A percentile compares a stretch with the other conserved stretches of the same genome.
Conservation (phyloP, 176 grass and related monocot species). For the Triticum turgidum region DNA sequence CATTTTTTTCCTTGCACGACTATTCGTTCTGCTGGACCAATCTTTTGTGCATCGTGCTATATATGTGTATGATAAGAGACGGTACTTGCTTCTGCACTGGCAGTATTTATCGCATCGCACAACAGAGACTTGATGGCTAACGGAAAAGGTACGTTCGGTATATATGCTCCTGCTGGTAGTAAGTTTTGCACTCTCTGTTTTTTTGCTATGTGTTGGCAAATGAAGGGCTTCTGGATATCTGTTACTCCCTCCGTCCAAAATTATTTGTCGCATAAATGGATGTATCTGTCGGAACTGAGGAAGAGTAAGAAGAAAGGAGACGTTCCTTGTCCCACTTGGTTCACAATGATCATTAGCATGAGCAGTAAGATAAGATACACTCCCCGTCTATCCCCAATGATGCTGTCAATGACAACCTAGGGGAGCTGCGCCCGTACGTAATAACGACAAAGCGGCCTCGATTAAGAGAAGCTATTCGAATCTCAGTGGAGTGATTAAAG, state of each 20-base stretch:
- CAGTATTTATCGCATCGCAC: not conserved
- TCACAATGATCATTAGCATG: conserved; percentile 22
- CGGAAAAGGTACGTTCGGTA: not conserved
- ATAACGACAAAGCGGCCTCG: conserved; percentile 33
- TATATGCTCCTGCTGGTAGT: not conserved
- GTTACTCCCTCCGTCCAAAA: not conserved
- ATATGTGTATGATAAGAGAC: not conserved
- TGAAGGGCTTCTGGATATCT: not conserved
- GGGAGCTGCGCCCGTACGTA: conserved; percentile 20
- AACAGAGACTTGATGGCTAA: not conserved
- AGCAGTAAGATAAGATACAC: not conserved
- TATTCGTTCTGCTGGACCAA: not conserved
- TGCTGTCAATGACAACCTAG: conserved; percentile 29
- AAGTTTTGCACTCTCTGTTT: not conserved
- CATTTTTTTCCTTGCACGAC: not conserved
- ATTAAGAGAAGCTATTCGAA: conserved; percentile 17
- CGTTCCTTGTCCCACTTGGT: not conserved
- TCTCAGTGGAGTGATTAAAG: conserved; percentile 33
- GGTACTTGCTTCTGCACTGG: not conserved
- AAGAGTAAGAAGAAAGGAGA: not conserved
- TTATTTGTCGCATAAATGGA: no score
- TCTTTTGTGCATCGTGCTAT: conserved; percentile 3
- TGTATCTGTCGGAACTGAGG: not conserved
- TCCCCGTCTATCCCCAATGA: not conserved
- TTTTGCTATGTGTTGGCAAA: not conserved